Evolutionary conservation across 1,284 basidiomycete genomes (phyloP), one percentile per base, ranked within the genome.

Genomic region (Ganoderma multipileum): DNA sequence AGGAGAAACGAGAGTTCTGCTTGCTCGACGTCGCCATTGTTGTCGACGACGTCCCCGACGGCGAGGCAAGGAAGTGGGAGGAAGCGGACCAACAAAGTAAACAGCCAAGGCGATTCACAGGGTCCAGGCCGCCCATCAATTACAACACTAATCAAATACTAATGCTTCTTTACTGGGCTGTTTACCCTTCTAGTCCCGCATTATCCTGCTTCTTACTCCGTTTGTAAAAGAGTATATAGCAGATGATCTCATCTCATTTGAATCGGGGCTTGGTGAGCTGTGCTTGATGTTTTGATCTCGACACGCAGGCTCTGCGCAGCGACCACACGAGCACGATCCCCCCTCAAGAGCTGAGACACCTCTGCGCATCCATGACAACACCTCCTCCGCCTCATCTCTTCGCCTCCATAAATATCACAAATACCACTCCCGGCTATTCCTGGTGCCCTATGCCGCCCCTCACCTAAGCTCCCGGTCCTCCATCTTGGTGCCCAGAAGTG

Each of bases 1-100:
- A 83, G 16, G 88, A 87, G 73, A 91, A 89, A 33, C 88, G 85
- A 28, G 89, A 89, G 64, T 79, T 79, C 61, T 78, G 77, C 67
- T 79, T 79, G 68, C 77, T 72, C 65, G 74, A 74, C 68, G 78
- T 76, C 66, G 79, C 73, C 79, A 79, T 80, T 71, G 75, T 68
- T 69, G 72, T 64, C 68, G 67, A 73, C 67, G 72, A 69, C 69
- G 76, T 71, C 68, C 65, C 65, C 47, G 47, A 36, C 47, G 30
- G 44, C 61, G 61, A 57, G 52, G 42, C 36, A 30, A 57, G 63
- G 36, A 36, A 41, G 58, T 39, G 36, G 36, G 42, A 23, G 55
- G 26, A n/a, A 44, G 41, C 33, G 33, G 50, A 28, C 44, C 5
- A 42, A 42, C 59, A 57, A 57, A 38, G 36, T 14, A 39, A 38